These are phyloP conservation scores for Babesia divergens DNA, from an alignment of 169 alveolate genomes.

Conservation along the genomic window DNA sequence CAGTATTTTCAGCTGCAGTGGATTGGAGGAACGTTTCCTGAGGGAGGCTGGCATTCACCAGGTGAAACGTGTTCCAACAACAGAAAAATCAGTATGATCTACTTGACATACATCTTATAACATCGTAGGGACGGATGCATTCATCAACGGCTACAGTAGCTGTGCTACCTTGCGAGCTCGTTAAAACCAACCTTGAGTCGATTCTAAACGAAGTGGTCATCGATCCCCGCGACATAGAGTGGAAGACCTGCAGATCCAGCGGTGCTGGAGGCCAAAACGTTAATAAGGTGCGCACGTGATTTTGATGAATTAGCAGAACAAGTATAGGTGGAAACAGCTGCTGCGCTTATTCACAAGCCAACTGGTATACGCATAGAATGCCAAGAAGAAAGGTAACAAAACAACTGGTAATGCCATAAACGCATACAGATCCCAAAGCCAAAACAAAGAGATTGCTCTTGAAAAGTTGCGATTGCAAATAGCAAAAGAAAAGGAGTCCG, in stretches of 20 bases:
- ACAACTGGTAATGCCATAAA: not conserved
- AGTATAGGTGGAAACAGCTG: slow-evolving; percentile 60
- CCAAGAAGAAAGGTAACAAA: slow-evolving; percentile 47
- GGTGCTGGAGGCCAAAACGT: slow-evolving; percentile 81
- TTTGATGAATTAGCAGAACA: not conserved
- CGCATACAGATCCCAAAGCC: slow-evolving; percentile 37
- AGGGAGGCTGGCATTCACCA: slow-evolving; percentile 77
- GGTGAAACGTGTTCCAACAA: slow-evolving; percentile 73
- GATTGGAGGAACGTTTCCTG: slow-evolving; percentile 67
- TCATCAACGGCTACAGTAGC: slow-evolving; percentile 81
- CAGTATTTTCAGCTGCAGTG: slow-evolving; percentile 17
- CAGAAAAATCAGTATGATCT: slow-evolving; percentile 62
- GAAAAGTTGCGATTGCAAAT: slow-evolving; percentile 46
- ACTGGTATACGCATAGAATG: slow-evolving; percentile 59
- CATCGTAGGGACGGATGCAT: slow-evolving; percentile 67
- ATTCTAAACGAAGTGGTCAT: slow-evolving; percentile 32
- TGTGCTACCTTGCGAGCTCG: slow-evolving; percentile 58
- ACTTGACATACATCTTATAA: not conserved
- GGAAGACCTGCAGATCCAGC: slow-evolving; percentile 75
- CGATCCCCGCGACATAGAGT: slow-evolving; percentile 66
- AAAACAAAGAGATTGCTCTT: slow-evolving; percentile 55
- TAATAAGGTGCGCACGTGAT: slow-evolving; percentile 64
- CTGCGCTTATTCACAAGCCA: slow-evolving; percentile 51
- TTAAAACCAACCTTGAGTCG: slow-evolving; percentile 11
- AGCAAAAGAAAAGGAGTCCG: slow-evolving; percentile 33